Percentiles rank a stretch among this genome's conserved stretches.
phyloP scores from a whole-genome alignment of 73 alveolate genomes.

The Paramecium bursaria region DNA sequence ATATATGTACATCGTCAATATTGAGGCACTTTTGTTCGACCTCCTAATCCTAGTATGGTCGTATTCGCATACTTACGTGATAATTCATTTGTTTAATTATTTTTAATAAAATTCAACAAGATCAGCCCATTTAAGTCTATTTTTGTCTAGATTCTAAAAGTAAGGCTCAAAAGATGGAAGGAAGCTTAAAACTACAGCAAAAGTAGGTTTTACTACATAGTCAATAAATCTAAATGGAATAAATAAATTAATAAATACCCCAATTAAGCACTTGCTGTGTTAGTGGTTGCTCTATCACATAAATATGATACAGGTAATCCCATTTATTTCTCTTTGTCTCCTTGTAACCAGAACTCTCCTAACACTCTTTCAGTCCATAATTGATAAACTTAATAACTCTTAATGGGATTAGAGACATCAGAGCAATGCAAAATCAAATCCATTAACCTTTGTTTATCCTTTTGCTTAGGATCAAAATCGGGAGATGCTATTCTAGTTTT shows the following conservation, averaged over 20 bases:
- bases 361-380: slow-evolving; percentile 75
- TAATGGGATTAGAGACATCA: slow-evolving; percentile 83
- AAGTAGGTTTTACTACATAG: slow-evolving; percentile 63
- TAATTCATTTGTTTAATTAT: background rate
- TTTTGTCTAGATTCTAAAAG: slow-evolving; percentile 48
- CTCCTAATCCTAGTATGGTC: too few relatives aligned
- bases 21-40: too few relatives aligned
- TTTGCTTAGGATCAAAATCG: slow-evolving; percentile 75
- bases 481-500: slow-evolving; percentile 73
- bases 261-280: slow-evolving; percentile 85
- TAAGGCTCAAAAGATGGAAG: slow-evolving; percentile 46
- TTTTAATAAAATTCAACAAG: slow-evolving; percentile 50
- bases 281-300: slow-evolving; percentile 87
- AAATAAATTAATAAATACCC: slow-evolving; percentile 58
- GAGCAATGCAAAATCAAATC: slow-evolving; percentile 78
- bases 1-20: too few relatives aligned
- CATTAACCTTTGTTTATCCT: slow-evolving; percentile 75
- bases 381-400: slow-evolving; percentile 72
- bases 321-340: slow-evolving; percentile 77
- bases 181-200: background rate
- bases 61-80: too few relatives aligned
- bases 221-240: slow-evolving; percentile 61
- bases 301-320: slow-evolving; percentile 85
- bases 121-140: slow-evolving; percentile 60
- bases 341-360: slow-evolving; percentile 82